Percentiles rank a stretch among this genome's conserved stretches.
Evolutionary conservation across 2,329 filamentous ascomycete species (phyloP).

Genomic region (Aspergillus ustus): DNA sequence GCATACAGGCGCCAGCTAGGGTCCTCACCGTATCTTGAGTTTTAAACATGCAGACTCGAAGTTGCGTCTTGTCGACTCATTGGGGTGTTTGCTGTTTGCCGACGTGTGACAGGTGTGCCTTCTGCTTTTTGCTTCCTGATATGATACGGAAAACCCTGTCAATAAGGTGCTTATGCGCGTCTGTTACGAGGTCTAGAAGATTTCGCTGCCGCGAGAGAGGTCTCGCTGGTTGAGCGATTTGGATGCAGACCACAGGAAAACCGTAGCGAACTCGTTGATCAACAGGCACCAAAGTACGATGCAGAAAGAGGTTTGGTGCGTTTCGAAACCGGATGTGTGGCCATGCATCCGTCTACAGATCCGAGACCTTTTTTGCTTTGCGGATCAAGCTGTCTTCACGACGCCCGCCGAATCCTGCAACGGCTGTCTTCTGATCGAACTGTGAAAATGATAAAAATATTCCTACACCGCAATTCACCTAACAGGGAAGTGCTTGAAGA

Average conservation of each 20-base stretch:
- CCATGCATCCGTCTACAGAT: conserved; percentile 5
- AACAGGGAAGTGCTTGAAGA: not conserved
- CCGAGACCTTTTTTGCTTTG: not conserved
- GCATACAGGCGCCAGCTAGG: not conserved
- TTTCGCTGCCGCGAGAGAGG: not conserved
- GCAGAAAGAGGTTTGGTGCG: conserved; percentile 1
- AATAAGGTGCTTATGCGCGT: conserved; percentile 2
- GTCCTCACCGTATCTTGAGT: conserved; percentile 4
- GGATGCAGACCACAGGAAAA: not conserved
- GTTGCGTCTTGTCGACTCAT: not conserved
- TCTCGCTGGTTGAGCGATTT: not conserved
- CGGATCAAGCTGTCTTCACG: not conserved
- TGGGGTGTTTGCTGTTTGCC: conserved; percentile 5
- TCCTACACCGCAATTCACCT: conserved; percentile 12
- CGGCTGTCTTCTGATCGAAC: conserved; percentile 1
- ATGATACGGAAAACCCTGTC: conserved; percentile 1
- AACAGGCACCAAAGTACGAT: conserved; percentile 9
- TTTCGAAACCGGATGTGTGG: conserved; percentile 8
- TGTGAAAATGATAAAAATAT: not conserved
- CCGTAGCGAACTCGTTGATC: not conserved
- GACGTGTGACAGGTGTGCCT: not conserved
- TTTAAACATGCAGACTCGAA: not conserved
- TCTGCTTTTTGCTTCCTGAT: not conserved
- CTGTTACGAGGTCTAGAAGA: not conserved
- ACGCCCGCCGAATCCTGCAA: not conserved